Base-by-base conservation (phyloP, 495 filamentous ascomycete species). In the Aspergillus haitiensis region DNA sequence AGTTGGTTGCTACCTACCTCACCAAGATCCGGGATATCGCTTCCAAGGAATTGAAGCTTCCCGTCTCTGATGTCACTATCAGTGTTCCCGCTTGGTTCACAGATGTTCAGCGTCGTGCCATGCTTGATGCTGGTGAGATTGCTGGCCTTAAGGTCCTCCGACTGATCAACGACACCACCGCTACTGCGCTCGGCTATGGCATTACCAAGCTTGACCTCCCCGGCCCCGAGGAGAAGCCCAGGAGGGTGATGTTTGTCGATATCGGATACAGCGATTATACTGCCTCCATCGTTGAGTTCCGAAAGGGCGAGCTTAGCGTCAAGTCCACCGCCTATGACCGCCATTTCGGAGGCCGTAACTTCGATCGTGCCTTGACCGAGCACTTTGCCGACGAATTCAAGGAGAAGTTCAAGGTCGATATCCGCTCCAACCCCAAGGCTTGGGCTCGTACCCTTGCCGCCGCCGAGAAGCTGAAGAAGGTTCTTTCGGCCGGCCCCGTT, bases 401-500 rank as follows among this genome's bases (percentile, higher is more conserved):
- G 77, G 88, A 91, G 78, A 90, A 92, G 75, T 93, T 89, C 81
- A 91, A 88, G 82, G 87, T 94, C 60, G 89, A 96, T 73, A 92
- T 99, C 80, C 81, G 86, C 66, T 85, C 84, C 59, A 91, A 98
- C 79, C 80, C 85, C 60, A 97, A 97, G 82, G 94, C 92, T 55
- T 83, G 87, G 75, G 82, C 91, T 59, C 90, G 94, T 69, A 89
- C 96, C 67, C 78, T 88, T 12, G 86, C 91, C 55, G 93, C 89
- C 48, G 89, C 91, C 51, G 94, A 99, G 83, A 98, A 97, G 84
- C 72, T 96, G 70, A 99, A 99, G 91, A 98, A 98, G 85, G 88
- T 99, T 55, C 83, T 99, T 56, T 98, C 95, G 12, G 94, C 94
- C 66, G 98, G 98, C 75, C 87, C 92, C 51, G 83, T 86, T 64